Evolutionary conservation across 352 stramenopile genomes (phyloP).

Genomic region (Globisporangium polare): DNA sequence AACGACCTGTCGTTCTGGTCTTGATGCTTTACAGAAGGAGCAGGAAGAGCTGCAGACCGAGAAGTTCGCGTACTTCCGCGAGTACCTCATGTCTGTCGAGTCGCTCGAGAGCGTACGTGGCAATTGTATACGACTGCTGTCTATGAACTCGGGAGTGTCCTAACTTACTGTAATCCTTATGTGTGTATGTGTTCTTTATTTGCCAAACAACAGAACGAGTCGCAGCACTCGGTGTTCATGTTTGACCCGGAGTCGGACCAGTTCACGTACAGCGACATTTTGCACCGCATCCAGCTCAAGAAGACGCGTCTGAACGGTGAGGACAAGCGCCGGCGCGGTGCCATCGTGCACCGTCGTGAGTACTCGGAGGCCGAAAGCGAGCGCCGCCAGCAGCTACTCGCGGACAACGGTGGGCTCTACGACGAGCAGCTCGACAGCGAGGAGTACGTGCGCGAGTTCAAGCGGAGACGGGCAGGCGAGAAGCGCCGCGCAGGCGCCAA

Average conservation of each 20-base stretch:
- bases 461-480: conserved; percentile 41
- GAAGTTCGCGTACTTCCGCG: conserved; percentile 81
- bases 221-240: conserved; percentile 78
- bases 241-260: conserved; percentile 68
- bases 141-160: too few relatives aligned
- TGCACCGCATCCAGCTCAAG: conserved; percentile 73
- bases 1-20: background rate
- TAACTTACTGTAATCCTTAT: background rate
- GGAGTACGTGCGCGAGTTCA: conserved; percentile 56
- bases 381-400: conserved; percentile 51
- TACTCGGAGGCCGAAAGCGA: conserved; percentile 71
- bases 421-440: conserved; percentile 65
- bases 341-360: conserved; percentile 67
- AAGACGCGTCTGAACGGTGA: conserved; percentile 80
- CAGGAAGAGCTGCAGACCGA: conserved; percentile 40
- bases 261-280: conserved; percentile 76
- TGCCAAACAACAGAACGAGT: conserved; percentile 31
- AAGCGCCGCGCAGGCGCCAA: conserved; percentile 15
- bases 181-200: conserved; percentile 1
- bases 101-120: conserved; percentile 62
- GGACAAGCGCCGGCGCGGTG: conserved; percentile 73
- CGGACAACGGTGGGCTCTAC: conserved; percentile 62
- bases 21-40: conserved; percentile 30
- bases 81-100: conserved; percentile 75
- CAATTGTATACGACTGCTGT: too few relatives aligned